Evolutionary conservation across 257 asterid species (phyloP), one percentile per base, ranked within the genome.

Genomic region (Haberlea rhodopensis): DNA sequence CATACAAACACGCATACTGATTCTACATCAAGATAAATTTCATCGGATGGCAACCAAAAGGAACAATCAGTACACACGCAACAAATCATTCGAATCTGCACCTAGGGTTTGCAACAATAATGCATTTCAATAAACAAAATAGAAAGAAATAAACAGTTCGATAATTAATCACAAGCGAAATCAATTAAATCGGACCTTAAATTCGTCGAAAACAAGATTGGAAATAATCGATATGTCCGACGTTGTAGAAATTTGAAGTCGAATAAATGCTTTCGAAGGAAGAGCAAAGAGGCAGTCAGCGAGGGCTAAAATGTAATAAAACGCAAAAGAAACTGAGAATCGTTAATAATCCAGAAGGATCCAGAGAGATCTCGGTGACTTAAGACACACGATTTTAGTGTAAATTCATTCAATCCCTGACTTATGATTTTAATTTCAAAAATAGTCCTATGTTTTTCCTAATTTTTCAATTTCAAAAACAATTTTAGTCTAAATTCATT

Each of bases 41-140:
- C 56, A 1, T 19, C 66, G 28, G 23, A 48, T 11, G 63, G 49
- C 58, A 60, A 66, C 60, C 46, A 31, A 19, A 61, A 8, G 51
- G 49, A 18, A 54, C 3, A 49, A 49, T n/a, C 23, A 45, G 28
- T 23, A 29, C 37, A 53, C 5, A 60, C 2, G 26, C 40, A 15
- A 19, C 0, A 65, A 60, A 70, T 60, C 55, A 57, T 19, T 34
- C 21, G 31, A 18, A 26, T 23, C 40, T 28, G 16, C 9, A 28
- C 55, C 54, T 49, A 56, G 82, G 78, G 76, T 65, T 69, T 48
- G 53, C 58, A 61, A 18, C 48, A 60, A 63, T 43, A 34, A 18
- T n/a, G 10, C 25, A 46, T 16, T 2, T 9, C 11, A 27, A 18
- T n/a, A 53, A 31, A 53, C 15, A 0, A 23, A 6, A 28, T 24